These are phyloP conservation scores for Boletus vermiculosoides DNA, from an alignment of 768 basidiomycete species.

Conservation along the genomic window DNA sequence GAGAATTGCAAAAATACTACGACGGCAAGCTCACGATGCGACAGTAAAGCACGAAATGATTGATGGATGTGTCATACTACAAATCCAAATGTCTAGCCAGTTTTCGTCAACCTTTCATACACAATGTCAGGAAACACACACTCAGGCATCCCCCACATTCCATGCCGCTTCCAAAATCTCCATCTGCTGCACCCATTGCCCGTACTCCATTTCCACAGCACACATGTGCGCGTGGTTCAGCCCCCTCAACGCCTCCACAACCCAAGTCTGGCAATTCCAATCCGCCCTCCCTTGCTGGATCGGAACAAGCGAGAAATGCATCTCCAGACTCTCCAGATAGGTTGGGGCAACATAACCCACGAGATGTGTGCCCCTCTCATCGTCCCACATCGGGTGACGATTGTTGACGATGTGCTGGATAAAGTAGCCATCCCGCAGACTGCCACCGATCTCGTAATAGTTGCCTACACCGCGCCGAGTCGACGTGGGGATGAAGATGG, in stretches of 20 bases:
- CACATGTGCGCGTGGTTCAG: slow-evolving; percentile 13
- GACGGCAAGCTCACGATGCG: not conserved
- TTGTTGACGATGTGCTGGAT: slow-evolving; percentile 15
- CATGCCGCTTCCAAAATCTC: slow-evolving; percentile 15
- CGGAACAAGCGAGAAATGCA: slow-evolving; percentile 11
- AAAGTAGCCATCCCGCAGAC: slow-evolving; percentile 11
- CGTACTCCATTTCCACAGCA: slow-evolving; percentile 17
- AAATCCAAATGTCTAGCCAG: not conserved
- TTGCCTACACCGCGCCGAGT: slow-evolving; percentile 18
- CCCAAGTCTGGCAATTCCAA: slow-evolving; percentile 25
- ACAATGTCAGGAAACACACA: not conserved
- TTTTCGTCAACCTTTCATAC: not conserved
- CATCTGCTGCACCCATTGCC: slow-evolving; percentile 15
- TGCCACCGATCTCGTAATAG: slow-evolving; percentile 18
- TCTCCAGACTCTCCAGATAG: slow-evolving; percentile 3
- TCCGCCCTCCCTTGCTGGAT: slow-evolving; percentile 10
- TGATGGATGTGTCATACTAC: not conserved
- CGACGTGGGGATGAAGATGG: slow-evolving; percentile 25
- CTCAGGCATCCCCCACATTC: slow-evolving; percentile 16
- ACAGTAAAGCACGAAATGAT: not conserved
- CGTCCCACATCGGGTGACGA: slow-evolving; percentile 15
- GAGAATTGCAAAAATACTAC: not conserved
- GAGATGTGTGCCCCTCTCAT: slow-evolving; percentile 15
- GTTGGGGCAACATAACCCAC: slow-evolving; percentile 11
- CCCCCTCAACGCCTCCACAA: slow-evolving; percentile 17